Percentiles rank a stretch among this genome's conserved stretches.
Conservation (phyloP, 1,284 basidiomycete species). For the Microbotryum scabiosae region DNA sequence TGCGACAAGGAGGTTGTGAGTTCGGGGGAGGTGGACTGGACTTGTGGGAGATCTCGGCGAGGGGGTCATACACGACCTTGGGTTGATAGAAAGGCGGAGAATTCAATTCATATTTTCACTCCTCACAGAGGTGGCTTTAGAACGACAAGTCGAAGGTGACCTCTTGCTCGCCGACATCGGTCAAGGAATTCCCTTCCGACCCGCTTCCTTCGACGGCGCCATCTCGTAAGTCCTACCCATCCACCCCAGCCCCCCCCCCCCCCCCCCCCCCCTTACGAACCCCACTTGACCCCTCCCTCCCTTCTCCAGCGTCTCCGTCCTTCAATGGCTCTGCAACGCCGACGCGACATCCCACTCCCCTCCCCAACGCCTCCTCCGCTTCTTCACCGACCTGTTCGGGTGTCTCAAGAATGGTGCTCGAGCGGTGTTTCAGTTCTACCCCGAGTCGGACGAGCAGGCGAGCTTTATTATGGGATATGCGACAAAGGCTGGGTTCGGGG, state of each 20-base stretch:
- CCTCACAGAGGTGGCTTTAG: constrained; percentile 74
- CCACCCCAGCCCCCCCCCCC: constrained; percentile 2
- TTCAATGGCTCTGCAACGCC: constrained; percentile 98
- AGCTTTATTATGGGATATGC: constrained; percentile 89
- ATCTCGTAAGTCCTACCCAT: constrained; percentile 59
- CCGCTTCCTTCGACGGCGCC: constrained; percentile 94
- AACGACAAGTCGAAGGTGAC: constrained; percentile 88
- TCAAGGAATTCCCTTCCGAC: constrained; percentile 61
- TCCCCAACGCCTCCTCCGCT: constrained; percentile 78
- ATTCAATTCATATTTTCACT: background rate
- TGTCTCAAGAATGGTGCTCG: constrained; percentile 83
- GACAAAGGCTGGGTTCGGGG: constrained; percentile 90
- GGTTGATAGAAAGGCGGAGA: no score
- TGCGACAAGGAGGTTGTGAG: background rate
- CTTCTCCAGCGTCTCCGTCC: constrained; percentile 72
- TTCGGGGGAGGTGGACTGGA: no score
- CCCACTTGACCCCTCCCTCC: background rate
- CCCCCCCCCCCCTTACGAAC: background rate
- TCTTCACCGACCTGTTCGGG: constrained; percentile 95
- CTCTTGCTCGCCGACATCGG: constrained; percentile 48
- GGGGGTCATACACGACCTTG: no score
- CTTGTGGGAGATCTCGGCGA: no score
- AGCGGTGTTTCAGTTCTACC: constrained; percentile 93
- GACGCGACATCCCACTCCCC: constrained; percentile 90
- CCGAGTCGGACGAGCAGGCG: constrained; percentile 88